A percentile compares a stretch with the other conserved stretches of the same genome.
Conservation (phyloP, 345 rosid species). For the Hibiscus syriacus region DNA sequence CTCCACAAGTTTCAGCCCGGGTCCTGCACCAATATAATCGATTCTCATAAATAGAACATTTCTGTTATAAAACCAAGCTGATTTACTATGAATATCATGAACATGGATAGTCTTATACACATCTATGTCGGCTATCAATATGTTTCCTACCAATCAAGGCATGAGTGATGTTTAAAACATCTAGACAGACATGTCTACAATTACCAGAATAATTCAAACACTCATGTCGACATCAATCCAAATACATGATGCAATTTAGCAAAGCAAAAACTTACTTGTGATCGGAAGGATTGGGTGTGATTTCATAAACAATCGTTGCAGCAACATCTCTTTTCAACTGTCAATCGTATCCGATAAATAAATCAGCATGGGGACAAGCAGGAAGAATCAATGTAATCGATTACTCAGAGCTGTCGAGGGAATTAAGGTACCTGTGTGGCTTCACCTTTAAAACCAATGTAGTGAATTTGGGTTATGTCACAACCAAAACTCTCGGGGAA, state of each 20-base stretch:
- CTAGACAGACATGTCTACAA: neutral
- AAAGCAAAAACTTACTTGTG: slow-evolving; percentile 61
- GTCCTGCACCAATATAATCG: slow-evolving; percentile 42
- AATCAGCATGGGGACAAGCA: neutral
- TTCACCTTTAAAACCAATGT: slow-evolving; percentile 96
- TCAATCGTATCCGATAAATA: neutral
- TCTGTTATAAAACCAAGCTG: neutral
- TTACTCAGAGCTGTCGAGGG: slow-evolving; percentile 7
- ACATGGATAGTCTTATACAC: neutral
- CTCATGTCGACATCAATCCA: neutral
- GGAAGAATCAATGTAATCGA: neutral
- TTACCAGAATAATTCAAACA: neutral
- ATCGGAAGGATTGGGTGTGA: slow-evolving; percentile 86
- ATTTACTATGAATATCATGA: neutral
- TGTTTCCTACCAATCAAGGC: neutral
- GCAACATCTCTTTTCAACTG: slow-evolving; percentile 93
- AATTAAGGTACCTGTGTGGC: slow-evolving; percentile 65
- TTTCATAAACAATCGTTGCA: slow-evolving; percentile 84
- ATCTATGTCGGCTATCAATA: neutral
- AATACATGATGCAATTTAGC: neutral
- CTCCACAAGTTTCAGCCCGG: slow-evolving; percentile 50
- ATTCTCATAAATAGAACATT: neutral
- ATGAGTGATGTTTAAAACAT: neutral
- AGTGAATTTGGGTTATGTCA: slow-evolving; percentile 67
- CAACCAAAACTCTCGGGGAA: slow-evolving; percentile 92